Percentiles rank a stretch among this genome's conserved stretches.
phyloP scores from a whole-genome alignment of 192 early-diverging fungal genomes.

The Chytriomyces sp. region DNA sequence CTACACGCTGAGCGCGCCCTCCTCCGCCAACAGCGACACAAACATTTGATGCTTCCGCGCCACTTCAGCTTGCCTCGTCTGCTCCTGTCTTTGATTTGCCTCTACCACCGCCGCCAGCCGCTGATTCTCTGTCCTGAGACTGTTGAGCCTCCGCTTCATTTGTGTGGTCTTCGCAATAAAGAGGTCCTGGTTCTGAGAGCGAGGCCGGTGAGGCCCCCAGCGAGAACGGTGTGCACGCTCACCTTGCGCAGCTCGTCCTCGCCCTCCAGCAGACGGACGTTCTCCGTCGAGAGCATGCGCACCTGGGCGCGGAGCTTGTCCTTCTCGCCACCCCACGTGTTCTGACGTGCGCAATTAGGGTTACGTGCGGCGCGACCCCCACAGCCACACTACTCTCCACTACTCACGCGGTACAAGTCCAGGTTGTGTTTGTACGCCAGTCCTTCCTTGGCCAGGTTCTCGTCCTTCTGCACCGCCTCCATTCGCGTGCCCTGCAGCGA shows the following conservation, averaged over 20 bases:
- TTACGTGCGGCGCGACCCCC: no score
- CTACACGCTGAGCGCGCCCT: not conserved
- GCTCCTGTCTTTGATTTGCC: constrained; percentile 12
- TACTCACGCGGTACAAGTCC: constrained; percentile 12
- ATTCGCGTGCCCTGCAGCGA: constrained; percentile 19
- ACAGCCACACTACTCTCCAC: not conserved
- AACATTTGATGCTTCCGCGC: constrained; percentile 27
- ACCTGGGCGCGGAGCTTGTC: constrained; percentile 22
- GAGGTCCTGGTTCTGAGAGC: constrained; percentile 13
- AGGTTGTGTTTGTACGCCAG: constrained; percentile 27
- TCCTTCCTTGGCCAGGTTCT: constrained; percentile 19
- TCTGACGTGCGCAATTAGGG: constrained; percentile 11
- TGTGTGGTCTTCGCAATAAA: constrained; percentile 30
- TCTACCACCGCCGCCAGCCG: constrained; percentile 19
- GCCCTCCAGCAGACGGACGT: constrained; percentile 12
- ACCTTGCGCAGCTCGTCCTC: constrained; percentile 15
- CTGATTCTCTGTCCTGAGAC: constrained; percentile 20
- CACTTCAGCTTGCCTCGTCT: constrained; percentile 18
- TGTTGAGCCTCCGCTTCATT: constrained; percentile 21
- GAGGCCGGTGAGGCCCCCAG: not conserved
- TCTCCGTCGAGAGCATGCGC: constrained; percentile 14
- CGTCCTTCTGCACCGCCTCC: constrained; percentile 27
- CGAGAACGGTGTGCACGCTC: not conserved
- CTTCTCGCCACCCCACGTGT: constrained; percentile 18
- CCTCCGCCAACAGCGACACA: constrained; percentile 24